phyloP scores from a whole-genome alignment of 176 grass and related monocot species.

The bread wheat (Triticum aestivum) region DNA sequence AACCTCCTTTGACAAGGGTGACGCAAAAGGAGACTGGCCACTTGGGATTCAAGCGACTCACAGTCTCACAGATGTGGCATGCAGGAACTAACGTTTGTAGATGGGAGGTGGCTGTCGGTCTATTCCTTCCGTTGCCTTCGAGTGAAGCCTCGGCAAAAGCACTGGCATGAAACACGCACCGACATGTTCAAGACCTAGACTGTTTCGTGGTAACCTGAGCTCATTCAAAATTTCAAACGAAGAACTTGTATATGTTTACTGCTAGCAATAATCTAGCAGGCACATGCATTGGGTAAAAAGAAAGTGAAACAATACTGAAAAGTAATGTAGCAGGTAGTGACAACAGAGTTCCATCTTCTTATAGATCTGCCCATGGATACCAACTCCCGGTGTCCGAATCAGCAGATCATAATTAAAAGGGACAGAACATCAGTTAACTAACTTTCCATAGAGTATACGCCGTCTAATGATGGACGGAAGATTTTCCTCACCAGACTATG shows the following conservation, averaged over 20 bases:
- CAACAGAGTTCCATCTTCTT: not conserved
- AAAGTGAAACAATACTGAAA: not conserved
- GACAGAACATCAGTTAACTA: not conserved
- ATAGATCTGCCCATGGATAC: conserved; percentile 2
- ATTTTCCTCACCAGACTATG: not conserved
- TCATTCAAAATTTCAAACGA: too few species aligned
- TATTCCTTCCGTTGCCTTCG: conserved; percentile 19
- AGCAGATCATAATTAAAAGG: not conserved
- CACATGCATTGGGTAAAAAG: not conserved
- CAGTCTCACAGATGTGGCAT: not conserved
- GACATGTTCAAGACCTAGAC: not conserved
- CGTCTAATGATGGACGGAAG: not conserved
- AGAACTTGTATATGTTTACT: not conserved
- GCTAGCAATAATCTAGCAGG: not conserved
- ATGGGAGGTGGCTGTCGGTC: conserved; percentile 32
- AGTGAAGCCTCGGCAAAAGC: conserved; percentile 36
- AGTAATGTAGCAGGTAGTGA: conserved; percentile 23
- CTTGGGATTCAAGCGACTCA: conserved; percentile 25
- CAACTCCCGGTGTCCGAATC: not conserved
- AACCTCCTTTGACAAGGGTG: not conserved
- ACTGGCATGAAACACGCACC: not conserved
- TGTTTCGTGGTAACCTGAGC: not conserved
- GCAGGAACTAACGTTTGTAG: conserved; percentile 31
- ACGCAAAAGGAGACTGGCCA: not conserved
- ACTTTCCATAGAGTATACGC: not conserved